Evolutionary conservation across 257 asterid genomes (phyloP), one percentile per base, ranked within the genome.

Genomic region (Solanum lycopersicoides): DNA sequence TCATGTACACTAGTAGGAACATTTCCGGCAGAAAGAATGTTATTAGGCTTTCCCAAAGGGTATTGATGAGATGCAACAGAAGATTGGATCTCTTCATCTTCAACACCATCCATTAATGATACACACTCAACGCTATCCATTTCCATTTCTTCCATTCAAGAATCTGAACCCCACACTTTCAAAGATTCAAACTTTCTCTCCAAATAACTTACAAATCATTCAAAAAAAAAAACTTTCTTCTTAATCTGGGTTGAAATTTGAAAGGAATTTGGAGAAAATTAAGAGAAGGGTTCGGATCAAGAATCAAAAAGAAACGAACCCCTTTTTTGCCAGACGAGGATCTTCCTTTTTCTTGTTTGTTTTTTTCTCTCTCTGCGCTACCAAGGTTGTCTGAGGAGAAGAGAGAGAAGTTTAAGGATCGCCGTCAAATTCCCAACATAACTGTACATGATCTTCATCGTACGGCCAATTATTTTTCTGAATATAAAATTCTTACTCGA

Each of bases 1-100:
- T 95, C 98, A 88, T 95, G 97, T 86, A 95, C 96, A 86, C 95
- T 94, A 15, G 95, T 92, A 4, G 98, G 97, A 47, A 74, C 95
- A 79, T 91, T 87, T 87, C 93, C 95, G 42, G 95, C 76, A 23
- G 91, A 80, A 34, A 91, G 69, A 23, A 87, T 75, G 88, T 82
- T 91, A 12, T 83, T 92, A 84, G 92, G 91, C 87, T 93, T 93
- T 65, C 93, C 88, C 56, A 96, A 92, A 87, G 90, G 65, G 30
- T 45, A 90, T 82, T 86, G 90, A 60, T 91, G 91, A 80, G 90
- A 91, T 59, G 92, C 85, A 80, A 77, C 87, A 23, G 94, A 90
- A 68, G 96, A 87, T 37, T 89, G 95, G 91, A 94, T 93, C 93
- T 93, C 96, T 89, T 95, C 98, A 84, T 94, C 97, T 90, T 91